Evolutionary conservation across 257 asterid genomes (phyloP).

Genomic region (Leonotis leonurus): DNA sequence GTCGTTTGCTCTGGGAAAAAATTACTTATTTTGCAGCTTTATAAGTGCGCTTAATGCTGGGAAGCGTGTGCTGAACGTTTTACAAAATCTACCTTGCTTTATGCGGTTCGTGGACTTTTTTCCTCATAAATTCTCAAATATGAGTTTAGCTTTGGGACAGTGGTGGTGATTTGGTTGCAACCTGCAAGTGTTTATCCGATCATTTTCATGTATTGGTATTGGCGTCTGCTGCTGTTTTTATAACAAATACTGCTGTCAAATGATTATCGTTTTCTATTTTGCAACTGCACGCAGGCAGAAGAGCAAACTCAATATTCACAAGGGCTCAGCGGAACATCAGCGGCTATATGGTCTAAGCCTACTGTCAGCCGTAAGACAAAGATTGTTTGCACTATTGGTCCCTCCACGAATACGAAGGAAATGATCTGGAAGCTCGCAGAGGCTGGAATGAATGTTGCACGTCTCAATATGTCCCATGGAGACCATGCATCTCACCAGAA

Average conservation of each 20-base stretch:
- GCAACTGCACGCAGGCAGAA: slow-evolving; percentile 27
- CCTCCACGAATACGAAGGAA: slow-evolving; percentile 82
- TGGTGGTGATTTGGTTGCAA: neutral
- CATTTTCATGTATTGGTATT: neutral
- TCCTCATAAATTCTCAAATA: neutral
- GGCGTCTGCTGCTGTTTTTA: neutral
- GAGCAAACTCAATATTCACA: slow-evolving; percentile 45
- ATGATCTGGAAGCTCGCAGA: slow-evolving; percentile 99
- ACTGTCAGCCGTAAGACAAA: slow-evolving; percentile 84
- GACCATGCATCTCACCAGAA: slow-evolving; percentile 98
- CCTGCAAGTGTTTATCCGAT: neutral
- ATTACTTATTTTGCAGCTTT: neutral
- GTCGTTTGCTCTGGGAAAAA: neutral
- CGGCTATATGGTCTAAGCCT: slow-evolving; percentile 69
- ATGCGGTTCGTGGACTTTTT: neutral
- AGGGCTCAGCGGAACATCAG: slow-evolving; percentile 52
- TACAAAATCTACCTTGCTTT: neutral
- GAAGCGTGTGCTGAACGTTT: neutral
- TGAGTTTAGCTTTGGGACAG: neutral
- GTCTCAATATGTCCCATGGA: slow-evolving; percentile 95
- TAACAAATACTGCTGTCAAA: neutral
- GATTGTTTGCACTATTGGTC: slow-evolving; percentile 97
- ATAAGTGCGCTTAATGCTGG: neutral
- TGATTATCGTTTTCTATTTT: neutral
- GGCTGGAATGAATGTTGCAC: slow-evolving; percentile 99